Evolutionary conservation across 768 basidiomycete species (phyloP), one percentile per base, ranked within the genome.

Genomic region (Trametes sanguinea): DNA sequence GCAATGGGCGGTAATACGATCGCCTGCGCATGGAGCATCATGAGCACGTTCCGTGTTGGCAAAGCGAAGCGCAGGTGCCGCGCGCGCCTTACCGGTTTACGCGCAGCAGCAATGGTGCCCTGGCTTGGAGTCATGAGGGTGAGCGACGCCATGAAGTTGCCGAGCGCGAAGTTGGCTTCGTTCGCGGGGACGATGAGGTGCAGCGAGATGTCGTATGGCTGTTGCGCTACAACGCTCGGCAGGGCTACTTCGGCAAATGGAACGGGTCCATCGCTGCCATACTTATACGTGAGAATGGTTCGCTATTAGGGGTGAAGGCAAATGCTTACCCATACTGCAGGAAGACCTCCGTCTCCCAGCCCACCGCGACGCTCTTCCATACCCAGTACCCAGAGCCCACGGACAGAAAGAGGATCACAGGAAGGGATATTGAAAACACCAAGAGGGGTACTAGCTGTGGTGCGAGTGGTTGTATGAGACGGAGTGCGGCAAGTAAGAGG

Each of bases 81-180:
- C n/a, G 6, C 6, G 5, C 30, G n/a, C 1, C 88, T 69, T 69
- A 93, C 92, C 10, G 92, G 84, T 63, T 83, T 80, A 62, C 90
- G 86, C 57, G 84, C 77, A 14, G 79, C 75, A 4, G 76, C 73
- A 29, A 94, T 74, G 6, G 90, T 88, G 67, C 80, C 83, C 72
- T 92, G 92, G 16, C 80, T 78, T 32, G 78, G 66, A 0, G 86
- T 85, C 2, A 76, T 77, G 30, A 94, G 74, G 1, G 81, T 85
- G 39, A 94, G 71, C 46, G 78, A 81, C 4, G 85, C 77, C 92
- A 94, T 94, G 73, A 94, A 94, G 72, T 94, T 94, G 44, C 92
- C 92, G 2, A 94, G 83, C 4, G 78, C 85, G 67, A 83, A 77
- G 74, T 92, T 94, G 22, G 85, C 73, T 61, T 86, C 84, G 16